phyloP scores from a whole-genome alignment of 257 asterid genomes.

The Cinchona pubescens region DNA sequence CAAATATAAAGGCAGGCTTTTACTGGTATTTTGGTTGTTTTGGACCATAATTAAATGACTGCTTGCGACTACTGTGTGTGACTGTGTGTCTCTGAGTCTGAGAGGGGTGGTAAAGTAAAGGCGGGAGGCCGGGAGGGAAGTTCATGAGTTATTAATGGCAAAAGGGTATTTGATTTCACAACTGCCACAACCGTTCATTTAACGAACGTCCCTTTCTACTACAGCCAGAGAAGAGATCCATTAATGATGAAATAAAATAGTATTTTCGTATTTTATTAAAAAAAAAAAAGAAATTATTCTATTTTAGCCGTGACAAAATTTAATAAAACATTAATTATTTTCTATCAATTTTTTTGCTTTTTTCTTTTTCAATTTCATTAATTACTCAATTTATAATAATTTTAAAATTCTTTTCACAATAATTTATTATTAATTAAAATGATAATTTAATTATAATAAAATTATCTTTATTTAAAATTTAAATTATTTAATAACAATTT shows the following conservation, averaged over 20 bases:
- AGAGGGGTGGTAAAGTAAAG: not conserved
- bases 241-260: conserved; percentile 16
- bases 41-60: not conserved
- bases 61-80: not conserved
- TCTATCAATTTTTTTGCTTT: too few species aligned
- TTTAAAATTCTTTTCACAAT: too few species aligned
- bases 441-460: too few species aligned
- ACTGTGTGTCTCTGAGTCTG: not conserved
- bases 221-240: conserved; percentile 1
- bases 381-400: too few species aligned
- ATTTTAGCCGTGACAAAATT: too few species aligned
- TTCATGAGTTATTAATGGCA: conserved; percentile 11
- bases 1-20: not conserved
- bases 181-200: conserved; percentile 22
- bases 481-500: too few species aligned
- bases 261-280: too few species aligned
- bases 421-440: too few species aligned
- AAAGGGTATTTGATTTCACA: conserved; percentile 14
- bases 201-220: conserved; percentile 9
- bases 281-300: too few species aligned
- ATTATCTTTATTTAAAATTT: too few species aligned
- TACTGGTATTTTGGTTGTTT: conserved; percentile 3
- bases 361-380: too few species aligned
- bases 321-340: too few species aligned
- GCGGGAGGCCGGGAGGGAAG: conserved; percentile 7